Evolutionary conservation across 2,329 filamentous ascomycete genomes (phyloP), one percentile per base, ranked within the genome.

Genomic region (Botrytis cinerea): DNA sequence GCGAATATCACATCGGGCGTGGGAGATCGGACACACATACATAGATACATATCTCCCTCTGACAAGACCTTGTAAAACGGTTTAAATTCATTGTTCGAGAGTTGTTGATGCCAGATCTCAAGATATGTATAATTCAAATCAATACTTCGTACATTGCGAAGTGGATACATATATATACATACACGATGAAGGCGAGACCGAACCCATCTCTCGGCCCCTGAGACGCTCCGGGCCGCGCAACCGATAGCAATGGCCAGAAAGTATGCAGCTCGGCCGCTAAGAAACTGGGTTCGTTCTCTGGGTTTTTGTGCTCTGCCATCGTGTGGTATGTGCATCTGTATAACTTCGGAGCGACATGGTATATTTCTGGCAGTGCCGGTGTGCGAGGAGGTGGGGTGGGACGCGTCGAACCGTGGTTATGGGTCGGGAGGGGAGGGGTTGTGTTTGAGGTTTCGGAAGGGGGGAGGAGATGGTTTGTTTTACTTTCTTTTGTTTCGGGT

Each of bases 51-150:
- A 32, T 3, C n/a, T 16, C 12, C n/a, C 3, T 18, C 16, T 57
- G 6, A 18, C 3, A 28, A 32, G n/a, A 9, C 7, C n/a, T 18
- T 8, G 1, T 1, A 18, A 18, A 9, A 28, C 0, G 18, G 3
- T 18, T 57, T 57, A 1, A 57, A 18, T 4, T 18, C 7, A 9
- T 8, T 2, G 28, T 28, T 28, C 6, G n/a, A 57, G 6, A 57
- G 14, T 8, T 9, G 18, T 18, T 18, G 51, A 57, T 2, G 25
- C 14, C 2, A 2, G 18, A 28, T 9, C 3, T 28, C n/a, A 4
- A 18, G 2, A 18, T 18, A 18, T 18, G 6, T 57, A 18, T 3
- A 18, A 9, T 4, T 57, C 14, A 28, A 7, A 57, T 28, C n/a
- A 57, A 57, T 9, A 35, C 35, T 35, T 35, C 5, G 35, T 35